Base-by-base conservation (phyloP, 225 moss, liverwort and hornwort species). In the Ulota crispa region DNA sequence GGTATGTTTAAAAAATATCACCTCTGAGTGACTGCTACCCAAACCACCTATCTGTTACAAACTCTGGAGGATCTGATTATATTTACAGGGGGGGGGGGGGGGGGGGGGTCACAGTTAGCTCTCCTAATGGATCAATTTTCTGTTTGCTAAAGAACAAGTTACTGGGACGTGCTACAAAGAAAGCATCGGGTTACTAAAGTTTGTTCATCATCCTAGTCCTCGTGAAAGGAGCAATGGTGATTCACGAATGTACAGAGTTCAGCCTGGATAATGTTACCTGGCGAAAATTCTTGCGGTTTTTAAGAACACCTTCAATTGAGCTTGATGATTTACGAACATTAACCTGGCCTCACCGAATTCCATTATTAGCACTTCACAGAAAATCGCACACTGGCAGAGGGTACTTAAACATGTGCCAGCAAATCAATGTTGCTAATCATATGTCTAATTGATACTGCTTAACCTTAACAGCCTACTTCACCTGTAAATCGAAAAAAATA, bases 231-330 rank as follows among this genome's bases (percentile, higher is more conserved):
- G 20, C 42, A 63, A 39, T 56, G 72, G 41, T 66, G 21, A 61
- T 27, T 53, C 53, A 53, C 39, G 21, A 75, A 32, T 26, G 70
- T 60, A 65, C 12, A 53, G 18, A 79, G 53, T 66, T 53, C 6
- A 59, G 18, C 16, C 30, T 19, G 76, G 63, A 39, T 31, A 28
- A 62, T 54, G 61, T 77, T 72, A 96, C 94, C 94, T 92, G 81
- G 66, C 93, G 92, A 82, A 83, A 91, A 56, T 87, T 91, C 42
- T 91, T 93, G 56, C 93, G 94, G 65, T 80, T 86, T 73, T 92
- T 88, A 59, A 96, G 81, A 56, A 90, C 70, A 77, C 74, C 83
- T 70, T 92, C 91, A 82, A 89, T 86, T 15, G 87, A 89, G 61
- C 85, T 63, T 43, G 56, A 72, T 60, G 89, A 87, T 72, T 87